Evolutionary conservation across 495 filamentous ascomycete species (phyloP).

Genomic region (Aspergillus funiculosus): DNA sequence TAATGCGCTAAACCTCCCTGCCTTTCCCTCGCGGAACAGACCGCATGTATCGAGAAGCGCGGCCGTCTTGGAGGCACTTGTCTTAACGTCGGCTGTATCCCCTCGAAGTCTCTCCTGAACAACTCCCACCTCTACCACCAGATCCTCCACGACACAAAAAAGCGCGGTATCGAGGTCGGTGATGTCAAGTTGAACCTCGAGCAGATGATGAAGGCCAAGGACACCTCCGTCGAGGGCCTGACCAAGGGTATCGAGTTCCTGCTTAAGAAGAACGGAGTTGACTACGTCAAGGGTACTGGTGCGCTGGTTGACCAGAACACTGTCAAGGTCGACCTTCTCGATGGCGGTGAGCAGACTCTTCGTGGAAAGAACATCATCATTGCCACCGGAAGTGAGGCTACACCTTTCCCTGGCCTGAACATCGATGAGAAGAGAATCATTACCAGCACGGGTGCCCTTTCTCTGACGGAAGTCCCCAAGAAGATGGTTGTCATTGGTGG

Average conservation of each 20-base stretch:
- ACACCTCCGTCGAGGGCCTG: slow-evolving; percentile 77
- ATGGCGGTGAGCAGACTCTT: slow-evolving; percentile 82
- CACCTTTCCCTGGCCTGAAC: slow-evolving; percentile 90
- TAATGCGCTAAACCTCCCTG: slow-evolving; percentile 10
- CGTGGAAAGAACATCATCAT: slow-evolving; percentile 95
- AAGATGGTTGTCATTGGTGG: slow-evolving; percentile 98
- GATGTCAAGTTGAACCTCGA: slow-evolving; percentile 92
- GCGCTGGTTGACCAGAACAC: slow-evolving; percentile 86
- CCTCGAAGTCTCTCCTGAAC: slow-evolving; percentile 98
- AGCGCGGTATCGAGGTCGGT: slow-evolving; percentile 92
- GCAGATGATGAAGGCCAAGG: slow-evolving; percentile 98
- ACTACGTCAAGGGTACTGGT: slow-evolving; percentile 90
- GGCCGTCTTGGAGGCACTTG: slow-evolving; percentile 93
- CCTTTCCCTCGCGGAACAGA: slow-evolving; percentile 45
- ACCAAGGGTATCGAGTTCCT: slow-evolving; percentile 98
- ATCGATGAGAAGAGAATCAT: slow-evolving; percentile 97
- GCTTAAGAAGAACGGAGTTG: slow-evolving; percentile 97
- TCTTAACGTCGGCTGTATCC: slow-evolving; percentile 98
- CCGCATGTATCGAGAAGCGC: slow-evolving; percentile 97
- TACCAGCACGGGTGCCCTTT: slow-evolving; percentile 91
- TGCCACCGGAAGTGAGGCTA: slow-evolving; percentile 88
- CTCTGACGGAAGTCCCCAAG: slow-evolving; percentile 84
- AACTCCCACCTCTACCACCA: slow-evolving; percentile 99
- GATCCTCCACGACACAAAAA: slow-evolving; percentile 93
- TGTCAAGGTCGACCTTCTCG: slow-evolving; percentile 78